Percentiles rank a stretch among this genome's conserved stretches.
phyloP scores from a whole-genome alignment of 2,329 filamentous ascomycete species.

The Teratosphaeria epicoccoides region DNA sequence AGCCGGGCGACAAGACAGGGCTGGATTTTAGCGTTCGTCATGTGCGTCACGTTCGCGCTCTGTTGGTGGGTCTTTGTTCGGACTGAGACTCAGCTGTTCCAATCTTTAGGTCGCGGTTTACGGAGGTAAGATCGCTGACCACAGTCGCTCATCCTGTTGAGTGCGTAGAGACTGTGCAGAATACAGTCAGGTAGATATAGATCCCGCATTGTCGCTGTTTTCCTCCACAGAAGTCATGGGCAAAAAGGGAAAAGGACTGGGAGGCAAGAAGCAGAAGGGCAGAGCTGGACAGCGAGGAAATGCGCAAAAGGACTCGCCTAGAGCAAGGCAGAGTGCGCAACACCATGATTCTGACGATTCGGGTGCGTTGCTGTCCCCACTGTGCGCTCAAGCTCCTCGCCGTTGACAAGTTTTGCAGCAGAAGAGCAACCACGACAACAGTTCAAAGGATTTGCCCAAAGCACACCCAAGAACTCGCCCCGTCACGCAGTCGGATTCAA shows the following conservation, averaged over 20 bases:
- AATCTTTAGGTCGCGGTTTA: neutral
- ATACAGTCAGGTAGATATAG: neutral
- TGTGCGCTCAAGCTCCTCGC: neutral
- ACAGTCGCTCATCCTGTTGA: neutral
- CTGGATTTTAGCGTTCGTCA: neutral
- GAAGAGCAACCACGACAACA: constrained; percentile 4
- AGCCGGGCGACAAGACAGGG: neutral
- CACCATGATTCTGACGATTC: neutral
- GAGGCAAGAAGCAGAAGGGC: constrained; percentile 7
- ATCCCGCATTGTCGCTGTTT: neutral
- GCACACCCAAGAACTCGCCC: constrained; percentile 5
- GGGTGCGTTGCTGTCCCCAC: neutral
- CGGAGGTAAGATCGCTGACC: neutral
- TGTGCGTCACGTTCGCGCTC: neutral
- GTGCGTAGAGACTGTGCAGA: neutral
- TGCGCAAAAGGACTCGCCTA: constrained; percentile 1
- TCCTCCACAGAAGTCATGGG: constrained; percentile 6
- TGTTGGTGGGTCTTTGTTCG: constrained; percentile 1
- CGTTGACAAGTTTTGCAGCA: neutral
- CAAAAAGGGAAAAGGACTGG: constrained; percentile 12
- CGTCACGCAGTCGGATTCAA: constrained; percentile 38
- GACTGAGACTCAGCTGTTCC: neutral
- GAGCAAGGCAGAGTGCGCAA: neutral
- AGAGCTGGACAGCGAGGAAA: constrained; percentile 10
- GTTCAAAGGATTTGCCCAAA: constrained; percentile 23